Evolutionary conservation across 495 filamentous ascomycete species (phyloP), one percentile per base, ranked within the genome.

Genomic region (Penicillium parvum): DNA sequence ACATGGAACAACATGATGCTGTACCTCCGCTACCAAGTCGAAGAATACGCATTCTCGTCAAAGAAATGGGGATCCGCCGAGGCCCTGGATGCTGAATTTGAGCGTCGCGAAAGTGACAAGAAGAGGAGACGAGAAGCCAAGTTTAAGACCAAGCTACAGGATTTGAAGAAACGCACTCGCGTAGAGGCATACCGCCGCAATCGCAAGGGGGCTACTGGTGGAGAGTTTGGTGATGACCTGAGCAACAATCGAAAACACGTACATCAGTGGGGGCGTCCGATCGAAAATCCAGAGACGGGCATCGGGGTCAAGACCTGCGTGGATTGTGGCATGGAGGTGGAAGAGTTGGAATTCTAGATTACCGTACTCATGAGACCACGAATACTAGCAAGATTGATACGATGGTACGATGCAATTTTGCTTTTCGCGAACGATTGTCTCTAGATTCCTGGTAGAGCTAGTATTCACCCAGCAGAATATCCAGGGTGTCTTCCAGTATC

Each of bases 1-100:
- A 89, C 90, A 23, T 98, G 88, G 88, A 90, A 96, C 55, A 88
- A 92, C 68, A 97, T 98, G 92, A 92, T 92, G 86, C 79, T 98
- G 1, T 98, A 86, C 58, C 72, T 98, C 7, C 83, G 94, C 1
- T 96, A 82, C 45, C 94, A 98, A 57, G 84, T 98, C 2, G 92
- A 98, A 53, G 86, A 86, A 34, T 95, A 95, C 56, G 92, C 88
- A 1, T 85, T 96, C 53, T 80, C 74, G 0, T 59, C 73, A 7
- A 88, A 85, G 58, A 86, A 85, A 57, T 97, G 92, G 92, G 92
- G 91, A 0, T 86, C 83, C 0, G 57, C 83, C 0, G 90, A 92
- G 50, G 83, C 80, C 18, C 65, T 98, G 21, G 94, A 98, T 59
- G 86, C 78, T 16, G 94, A 98, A 63, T 97, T 92, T 58, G 85